These are phyloP conservation scores for Parietaria judaica DNA, from an alignment of 306 rosid species.

Conservation along the genomic window DNA sequence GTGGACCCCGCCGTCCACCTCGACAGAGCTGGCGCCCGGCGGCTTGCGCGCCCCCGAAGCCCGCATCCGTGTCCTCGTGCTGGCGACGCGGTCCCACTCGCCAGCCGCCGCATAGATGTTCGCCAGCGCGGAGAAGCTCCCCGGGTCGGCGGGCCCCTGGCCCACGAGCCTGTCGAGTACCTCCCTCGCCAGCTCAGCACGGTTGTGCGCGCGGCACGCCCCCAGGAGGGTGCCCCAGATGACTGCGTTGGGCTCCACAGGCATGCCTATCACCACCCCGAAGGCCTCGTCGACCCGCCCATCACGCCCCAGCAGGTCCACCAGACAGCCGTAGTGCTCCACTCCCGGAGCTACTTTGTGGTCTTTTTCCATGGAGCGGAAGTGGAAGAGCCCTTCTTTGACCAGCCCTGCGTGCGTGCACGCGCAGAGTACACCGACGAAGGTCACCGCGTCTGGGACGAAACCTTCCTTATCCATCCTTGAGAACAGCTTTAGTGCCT, in stretches of 20 bases:
- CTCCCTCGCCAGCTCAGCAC: slow-evolving; percentile 53
- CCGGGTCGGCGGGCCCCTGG: slow-evolving; percentile 41
- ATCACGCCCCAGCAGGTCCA: slow-evolving; percentile 77
- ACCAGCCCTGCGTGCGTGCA: slow-evolving; percentile 72
- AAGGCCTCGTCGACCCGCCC: slow-evolving; percentile 77
- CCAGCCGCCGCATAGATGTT: slow-evolving; percentile 81
- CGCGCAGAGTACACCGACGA: slow-evolving; percentile 69
- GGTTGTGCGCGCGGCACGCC: slow-evolving; percentile 76
- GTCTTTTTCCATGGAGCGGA: slow-evolving; percentile 57
- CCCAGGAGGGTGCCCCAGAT: slow-evolving; percentile 72
- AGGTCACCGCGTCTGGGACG: slow-evolving; percentile 56
- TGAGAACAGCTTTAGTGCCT: slow-evolving; percentile 61
- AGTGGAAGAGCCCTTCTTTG: slow-evolving; percentile 52
- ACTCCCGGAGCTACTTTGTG: slow-evolving; percentile 51
- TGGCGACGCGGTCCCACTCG: slow-evolving; percentile 63
- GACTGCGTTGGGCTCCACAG: slow-evolving; percentile 59
- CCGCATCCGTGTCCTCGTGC: slow-evolving; percentile 52
- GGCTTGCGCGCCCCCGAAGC: slow-evolving; percentile 50
- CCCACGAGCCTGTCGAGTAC: slow-evolving; percentile 39
- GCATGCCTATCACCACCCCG: slow-evolving; percentile 57
- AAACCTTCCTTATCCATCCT: slow-evolving; percentile 56
- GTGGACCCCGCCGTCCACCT: slow-evolving; percentile 57
- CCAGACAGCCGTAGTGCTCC: slow-evolving; percentile 80
- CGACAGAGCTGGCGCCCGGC: slow-evolving; percentile 77
- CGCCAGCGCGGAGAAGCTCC: slow-evolving; percentile 60